These are phyloP conservation scores for Flagelloscypha sp. DNA, from an alignment of 768 basidiomycete genomes.

Conservation along the genomic window DNA sequence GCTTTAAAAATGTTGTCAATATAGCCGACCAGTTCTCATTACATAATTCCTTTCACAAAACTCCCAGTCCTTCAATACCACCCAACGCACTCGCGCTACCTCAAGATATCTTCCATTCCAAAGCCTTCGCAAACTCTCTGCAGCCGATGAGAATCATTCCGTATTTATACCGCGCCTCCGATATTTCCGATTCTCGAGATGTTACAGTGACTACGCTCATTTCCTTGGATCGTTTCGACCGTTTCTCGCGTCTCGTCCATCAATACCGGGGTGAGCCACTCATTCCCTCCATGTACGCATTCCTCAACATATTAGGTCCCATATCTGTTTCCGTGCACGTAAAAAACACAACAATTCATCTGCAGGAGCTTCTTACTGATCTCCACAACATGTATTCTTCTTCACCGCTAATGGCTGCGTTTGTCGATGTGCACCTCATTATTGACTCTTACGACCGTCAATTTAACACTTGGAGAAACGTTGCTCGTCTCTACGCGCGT, in stretches of 20 bases:
- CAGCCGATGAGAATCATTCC: constrained; percentile 71
- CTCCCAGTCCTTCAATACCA: too few relatives aligned
- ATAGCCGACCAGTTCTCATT: neutral
- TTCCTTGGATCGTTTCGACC: constrained; percentile 69
- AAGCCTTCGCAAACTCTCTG: constrained; percentile 62
- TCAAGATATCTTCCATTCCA: constrained; percentile 53
- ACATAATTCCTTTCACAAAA: too few relatives aligned
- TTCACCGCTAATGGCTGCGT: constrained; percentile 52
- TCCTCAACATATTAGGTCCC: constrained; percentile 43
- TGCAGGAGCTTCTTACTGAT: constrained; percentile 45
- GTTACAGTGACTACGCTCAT: constrained; percentile 83
- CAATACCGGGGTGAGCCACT: constrained; percentile 58
- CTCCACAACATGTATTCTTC: constrained; percentile 62
- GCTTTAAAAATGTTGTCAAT: neutral
- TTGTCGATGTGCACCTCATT: constrained; percentile 82
- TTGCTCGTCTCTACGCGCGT: constrained; percentile 74
- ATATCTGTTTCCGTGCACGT: constrained; percentile 81
- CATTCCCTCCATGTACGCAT: neutral
- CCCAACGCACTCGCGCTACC: constrained; percentile 22
- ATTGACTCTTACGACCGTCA: constrained; percentile 75
- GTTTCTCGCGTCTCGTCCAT: constrained; percentile 62
- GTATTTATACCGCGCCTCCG: constrained; percentile 68
- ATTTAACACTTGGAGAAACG: constrained; percentile 87
- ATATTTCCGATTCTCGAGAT: constrained; percentile 48
- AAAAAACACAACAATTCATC: constrained; percentile 38